Percentiles rank a stretch among this genome's conserved stretches.
phyloP scores from a whole-genome alignment of 73 alveolate species.

The Uronychia binucleata region DNA sequence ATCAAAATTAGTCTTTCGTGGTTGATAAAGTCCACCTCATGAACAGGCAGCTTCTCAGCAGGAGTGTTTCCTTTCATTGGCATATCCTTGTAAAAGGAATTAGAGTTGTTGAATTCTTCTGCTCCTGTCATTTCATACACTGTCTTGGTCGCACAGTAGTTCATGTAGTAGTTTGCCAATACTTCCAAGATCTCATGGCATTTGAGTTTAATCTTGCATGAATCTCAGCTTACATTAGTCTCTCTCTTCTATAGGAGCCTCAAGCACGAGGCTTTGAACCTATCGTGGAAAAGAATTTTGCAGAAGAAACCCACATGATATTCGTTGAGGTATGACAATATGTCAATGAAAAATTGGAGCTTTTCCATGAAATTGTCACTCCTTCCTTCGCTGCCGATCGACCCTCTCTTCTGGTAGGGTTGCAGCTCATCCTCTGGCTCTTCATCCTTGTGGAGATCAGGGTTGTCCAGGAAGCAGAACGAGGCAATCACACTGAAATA shows the following conservation, averaged over 20 bases:
- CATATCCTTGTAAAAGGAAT: background rate
- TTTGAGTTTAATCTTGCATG: too few relatives aligned
- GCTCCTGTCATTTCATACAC: constrained; percentile 14
- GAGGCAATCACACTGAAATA: constrained; percentile 20
- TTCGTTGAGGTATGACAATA: constrained; percentile 22
- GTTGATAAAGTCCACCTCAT: constrained; percentile 52
- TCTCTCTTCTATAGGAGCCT: constrained; percentile 43
- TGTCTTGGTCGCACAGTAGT: constrained; percentile 45
- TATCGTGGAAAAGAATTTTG: constrained; percentile 20
- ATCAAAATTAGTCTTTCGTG: constrained; percentile 44
- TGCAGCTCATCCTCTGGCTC: constrained; percentile 20
- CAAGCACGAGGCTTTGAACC: constrained; percentile 30
- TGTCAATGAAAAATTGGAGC: constrained; percentile 47
- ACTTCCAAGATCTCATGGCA: constrained; percentile 64
- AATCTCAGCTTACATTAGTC: constrained; percentile 33
- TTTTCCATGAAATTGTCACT: constrained; percentile 25
- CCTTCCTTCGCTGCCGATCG: background rate
- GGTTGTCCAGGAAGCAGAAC: constrained; percentile 55
- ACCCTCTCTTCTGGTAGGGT: constrained; percentile 25
- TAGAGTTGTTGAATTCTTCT: background rate
- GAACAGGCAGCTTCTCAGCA: background rate
- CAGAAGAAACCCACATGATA: constrained; percentile 39
- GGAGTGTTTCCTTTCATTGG: background rate
- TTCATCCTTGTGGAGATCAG: constrained; percentile 24
- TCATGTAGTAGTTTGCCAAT: constrained; percentile 19